phyloP scores from a whole-genome alignment of 495 filamentous ascomycete genomes.

The Aspergillus homomorphus region DNA sequence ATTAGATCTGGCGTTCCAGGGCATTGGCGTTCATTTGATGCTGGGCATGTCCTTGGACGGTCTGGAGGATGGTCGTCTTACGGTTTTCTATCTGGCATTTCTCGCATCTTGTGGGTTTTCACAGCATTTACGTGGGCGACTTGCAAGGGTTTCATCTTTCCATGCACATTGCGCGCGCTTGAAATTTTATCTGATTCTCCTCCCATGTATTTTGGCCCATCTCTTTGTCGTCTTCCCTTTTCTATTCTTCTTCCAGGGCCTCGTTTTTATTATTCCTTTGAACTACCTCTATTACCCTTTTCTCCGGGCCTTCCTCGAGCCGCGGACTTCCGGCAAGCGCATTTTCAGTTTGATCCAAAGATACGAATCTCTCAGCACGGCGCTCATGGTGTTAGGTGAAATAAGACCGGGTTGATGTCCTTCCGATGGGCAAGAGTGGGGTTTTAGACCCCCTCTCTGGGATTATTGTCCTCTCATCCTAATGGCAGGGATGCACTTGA shows the following conservation, averaged over 20 bases:
- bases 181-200: slow-evolving; percentile 21
- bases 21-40: slow-evolving; percentile 28
- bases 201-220: slow-evolving; percentile 21
- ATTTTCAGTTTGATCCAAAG: slow-evolving; percentile 17
- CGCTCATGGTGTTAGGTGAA: slow-evolving; percentile 37
- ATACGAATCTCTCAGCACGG: slow-evolving; percentile 31
- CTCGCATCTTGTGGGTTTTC: slow-evolving; percentile 31
- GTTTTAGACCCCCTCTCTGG: slow-evolving; percentile 4
- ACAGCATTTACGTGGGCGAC: slow-evolving; percentile 25
- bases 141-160: slow-evolving; percentile 12
- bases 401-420: slow-evolving; percentile 26
- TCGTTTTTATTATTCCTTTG: slow-evolving; percentile 5
- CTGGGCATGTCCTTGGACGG: slow-evolving; percentile 29
- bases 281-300: slow-evolving; percentile 7
- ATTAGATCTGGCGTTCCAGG: slow-evolving; percentile 41
- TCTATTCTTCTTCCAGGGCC: slow-evolving; percentile 3
- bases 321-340: slow-evolving; percentile 2
- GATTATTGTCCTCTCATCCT: slow-evolving; percentile 2
- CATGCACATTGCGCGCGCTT: slow-evolving; percentile 2
- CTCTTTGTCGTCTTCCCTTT: slow-evolving; percentile 9
- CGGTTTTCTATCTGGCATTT: slow-evolving; percentile 33
- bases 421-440: slow-evolving; percentile 2
- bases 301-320: slow-evolving; percentile 4
- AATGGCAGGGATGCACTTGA: neutral
- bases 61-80: slow-evolving; percentile 21